Evolutionary conservation across 2,329 filamentous ascomycete species (phyloP).

Genomic region (Fusarium lyarnte): DNA sequence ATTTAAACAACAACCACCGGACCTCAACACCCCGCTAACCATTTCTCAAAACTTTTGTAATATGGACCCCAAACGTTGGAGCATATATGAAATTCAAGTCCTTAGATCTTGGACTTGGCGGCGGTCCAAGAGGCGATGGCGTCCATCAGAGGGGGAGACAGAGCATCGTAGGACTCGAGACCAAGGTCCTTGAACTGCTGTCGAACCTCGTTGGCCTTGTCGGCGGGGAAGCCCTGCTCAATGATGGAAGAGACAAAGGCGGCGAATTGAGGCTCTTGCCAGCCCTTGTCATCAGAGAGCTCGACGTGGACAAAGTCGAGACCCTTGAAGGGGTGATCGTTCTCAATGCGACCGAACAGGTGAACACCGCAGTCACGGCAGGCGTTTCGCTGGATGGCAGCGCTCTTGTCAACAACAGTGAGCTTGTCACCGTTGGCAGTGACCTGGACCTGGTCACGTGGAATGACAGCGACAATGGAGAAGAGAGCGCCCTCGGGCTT

Average conservation of each 20-base stretch:
- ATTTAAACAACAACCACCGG: slow-evolving; percentile 15
- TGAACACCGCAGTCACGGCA: slow-evolving; percentile 70
- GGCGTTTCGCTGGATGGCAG: slow-evolving; percentile 68
- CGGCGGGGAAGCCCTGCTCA: slow-evolving; percentile 71
- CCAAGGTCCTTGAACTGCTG: slow-evolving; percentile 62
- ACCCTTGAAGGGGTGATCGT: slow-evolving; percentile 72
- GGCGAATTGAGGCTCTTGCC: slow-evolving; percentile 77
- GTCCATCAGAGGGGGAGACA: slow-evolving; percentile 72
- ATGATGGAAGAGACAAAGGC: slow-evolving; percentile 75
- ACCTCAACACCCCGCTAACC: slow-evolving; percentile 14
- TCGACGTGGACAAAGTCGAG: slow-evolving; percentile 76
- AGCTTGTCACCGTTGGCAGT: slow-evolving; percentile 69
- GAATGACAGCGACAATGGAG: slow-evolving; percentile 70
- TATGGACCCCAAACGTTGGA: background rate
- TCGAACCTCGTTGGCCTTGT: slow-evolving; percentile 64
- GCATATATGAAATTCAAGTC: background rate
- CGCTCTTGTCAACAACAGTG: slow-evolving; percentile 62
- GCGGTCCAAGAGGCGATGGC: slow-evolving; percentile 64
- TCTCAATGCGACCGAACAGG: slow-evolving; percentile 71
- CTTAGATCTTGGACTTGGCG: slow-evolving; percentile 51
- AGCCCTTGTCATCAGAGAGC: slow-evolving; percentile 67
- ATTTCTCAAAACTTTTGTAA: slow-evolving; percentile 25
- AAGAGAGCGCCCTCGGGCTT: slow-evolving; percentile 72
- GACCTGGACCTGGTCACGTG: slow-evolving; percentile 63
- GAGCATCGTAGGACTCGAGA: slow-evolving; percentile 69